Conservation (phyloP, 164 flowering plant species). For the Magnolia officinalis region DNA sequence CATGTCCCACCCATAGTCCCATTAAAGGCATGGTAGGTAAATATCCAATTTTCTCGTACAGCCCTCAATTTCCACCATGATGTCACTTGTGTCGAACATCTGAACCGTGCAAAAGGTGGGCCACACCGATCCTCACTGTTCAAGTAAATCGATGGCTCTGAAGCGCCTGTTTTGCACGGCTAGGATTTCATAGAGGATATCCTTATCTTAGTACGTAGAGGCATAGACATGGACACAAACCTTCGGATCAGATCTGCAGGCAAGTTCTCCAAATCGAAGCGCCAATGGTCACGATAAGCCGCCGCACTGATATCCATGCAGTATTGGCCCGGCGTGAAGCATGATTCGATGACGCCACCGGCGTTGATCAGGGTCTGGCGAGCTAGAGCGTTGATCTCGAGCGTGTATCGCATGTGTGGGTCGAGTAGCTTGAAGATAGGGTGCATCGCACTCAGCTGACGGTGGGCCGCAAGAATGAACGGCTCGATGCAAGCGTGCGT, state of each 20-base stretch:
- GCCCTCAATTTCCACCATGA: no score
- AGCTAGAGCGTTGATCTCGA: constrained; percentile 82
- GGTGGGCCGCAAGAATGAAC: constrained; percentile 82
- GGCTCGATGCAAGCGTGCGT: constrained; percentile 89
- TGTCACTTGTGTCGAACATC: no score
- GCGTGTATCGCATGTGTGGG: constrained; percentile 95
- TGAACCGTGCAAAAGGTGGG: no score
- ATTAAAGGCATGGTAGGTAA: no score
- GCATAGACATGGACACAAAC: constrained; percentile 19
- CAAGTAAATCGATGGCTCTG: no score
- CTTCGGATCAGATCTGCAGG: constrained; percentile 89
- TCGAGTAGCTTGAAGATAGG: constrained; percentile 89
- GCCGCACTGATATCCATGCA: constrained; percentile 87
- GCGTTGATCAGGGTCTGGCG: constrained; percentile 71
- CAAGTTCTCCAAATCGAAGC: constrained; percentile 81
- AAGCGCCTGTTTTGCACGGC: no score
- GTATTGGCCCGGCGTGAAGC: constrained; percentile 83
- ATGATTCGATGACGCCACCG: constrained; percentile 83
- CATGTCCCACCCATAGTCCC: no score
- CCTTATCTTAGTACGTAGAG: no score
- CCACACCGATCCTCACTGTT: no score
- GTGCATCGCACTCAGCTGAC: constrained; percentile 94
- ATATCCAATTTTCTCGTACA: no score
- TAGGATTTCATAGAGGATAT: no score
- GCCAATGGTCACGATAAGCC: constrained; percentile 65